Evolutionary conservation across 768 basidiomycete genomes (phyloP), one percentile per base, ranked within the genome.

Genomic region (Lactarius deliciosus): DNA sequence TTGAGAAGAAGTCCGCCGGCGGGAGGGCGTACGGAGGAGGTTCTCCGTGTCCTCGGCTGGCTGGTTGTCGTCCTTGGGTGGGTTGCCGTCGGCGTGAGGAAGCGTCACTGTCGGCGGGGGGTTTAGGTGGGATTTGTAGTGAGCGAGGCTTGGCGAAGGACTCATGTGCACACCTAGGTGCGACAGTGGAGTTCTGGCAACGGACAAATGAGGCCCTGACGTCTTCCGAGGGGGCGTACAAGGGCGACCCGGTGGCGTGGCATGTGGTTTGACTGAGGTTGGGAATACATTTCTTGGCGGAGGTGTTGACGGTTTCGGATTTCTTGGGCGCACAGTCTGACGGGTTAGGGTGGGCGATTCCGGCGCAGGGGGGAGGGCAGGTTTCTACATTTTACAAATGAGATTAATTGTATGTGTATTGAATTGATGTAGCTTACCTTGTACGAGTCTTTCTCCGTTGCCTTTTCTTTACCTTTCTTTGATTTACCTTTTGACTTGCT

Each of bases 101-200:
- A 74, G 30, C 64, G 65, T 53, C 69, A 79, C 63, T 53, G 78
- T 71, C 2, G 82, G 84, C 0, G 87, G 87, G 0, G 89, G 88
- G 68, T 89, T 86, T 15, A 89, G 78, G 69, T 87, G 79, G 10
- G 84, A 83, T 70, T 89, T 90, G 74, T 88, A 89, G 75, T 90
- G 85, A 10, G 80, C 83, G 16, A 89, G 80, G 69, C 85, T 88
- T 1, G 87, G 75, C 2, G 82, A 82, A 4, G 88, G 88, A 69
- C 86, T 87, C 87, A 87, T 88, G 70, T 88, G 85, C 41, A 88
- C 73, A 45, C 87, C 88, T 70, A 81, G 83, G 73, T 89, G 86
- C 0, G 88, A 89, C 8, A 90, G 74, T 0, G 89, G 88, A 1
- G 89, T 90, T n/a, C 82, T 82, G 22, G 79, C 75, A 0, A 87